phyloP scores from a whole-genome alignment of 2,329 filamentous ascomycete species.

The Dendrostoma leiphaemia region DNA sequence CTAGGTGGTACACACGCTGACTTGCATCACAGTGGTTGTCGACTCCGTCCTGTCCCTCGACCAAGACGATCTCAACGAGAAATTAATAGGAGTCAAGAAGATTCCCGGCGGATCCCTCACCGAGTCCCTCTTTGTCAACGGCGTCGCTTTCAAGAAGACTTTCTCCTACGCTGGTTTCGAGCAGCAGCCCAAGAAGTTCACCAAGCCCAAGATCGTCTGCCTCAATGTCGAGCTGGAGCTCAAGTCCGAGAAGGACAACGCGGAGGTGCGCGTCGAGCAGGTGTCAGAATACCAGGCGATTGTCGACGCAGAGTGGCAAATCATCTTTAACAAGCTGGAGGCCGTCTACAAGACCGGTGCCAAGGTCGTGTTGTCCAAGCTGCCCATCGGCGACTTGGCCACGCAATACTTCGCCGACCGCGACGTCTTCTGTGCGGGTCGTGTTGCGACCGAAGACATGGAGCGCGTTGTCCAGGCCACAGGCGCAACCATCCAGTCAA shows the following conservation, averaged over 20 bases:
- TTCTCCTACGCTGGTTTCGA: conserved; percentile 99
- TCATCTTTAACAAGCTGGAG: conserved; percentile 99
- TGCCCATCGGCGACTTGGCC: conserved; percentile 94
- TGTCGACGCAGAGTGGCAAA: conserved; percentile 98
- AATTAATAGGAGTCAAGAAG: conserved; percentile 97
- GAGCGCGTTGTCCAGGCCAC: conserved; percentile 95
- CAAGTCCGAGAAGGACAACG: conserved; percentile 99
- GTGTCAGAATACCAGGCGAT: conserved; percentile 99
- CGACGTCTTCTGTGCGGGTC: conserved; percentile 96
- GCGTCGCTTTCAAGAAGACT: conserved; percentile 99
- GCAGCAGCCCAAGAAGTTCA: conserved; percentile 96
- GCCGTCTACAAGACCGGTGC: conserved; percentile 89
- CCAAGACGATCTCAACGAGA: conserved; percentile 96
- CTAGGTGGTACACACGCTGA: conserved; percentile 20
- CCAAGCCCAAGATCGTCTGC: conserved; percentile 93
- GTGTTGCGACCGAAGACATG: conserved; percentile 87
- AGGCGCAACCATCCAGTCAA: conserved; percentile 88
- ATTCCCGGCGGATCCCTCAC: conserved; percentile 94
- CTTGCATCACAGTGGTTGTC: conserved; percentile 75
- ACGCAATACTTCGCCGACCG: conserved; percentile 98
- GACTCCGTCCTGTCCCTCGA: conserved; percentile 93
- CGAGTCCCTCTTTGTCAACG: conserved; percentile 94
- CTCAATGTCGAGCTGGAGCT: conserved; percentile 97
- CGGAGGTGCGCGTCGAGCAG: conserved; percentile 95
- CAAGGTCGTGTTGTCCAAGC: conserved; percentile 94